Evolutionary conservation across 208 protist genomes (phyloP), one percentile per base, ranked within the genome.

Genomic region (Trypanosoma melophagium): DNA sequence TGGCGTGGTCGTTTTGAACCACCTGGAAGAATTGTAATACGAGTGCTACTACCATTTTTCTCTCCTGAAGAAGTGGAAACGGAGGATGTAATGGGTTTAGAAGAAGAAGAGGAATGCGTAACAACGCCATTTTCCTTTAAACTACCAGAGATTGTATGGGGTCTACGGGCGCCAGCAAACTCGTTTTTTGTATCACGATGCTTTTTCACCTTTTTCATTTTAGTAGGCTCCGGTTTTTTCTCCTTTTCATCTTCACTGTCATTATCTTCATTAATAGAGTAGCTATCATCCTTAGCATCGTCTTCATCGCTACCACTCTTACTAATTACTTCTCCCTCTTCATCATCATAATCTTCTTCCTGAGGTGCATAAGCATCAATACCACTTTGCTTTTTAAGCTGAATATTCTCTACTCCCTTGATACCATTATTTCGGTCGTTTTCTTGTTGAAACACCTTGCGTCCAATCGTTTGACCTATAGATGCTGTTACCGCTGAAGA

Each of bases 401-500:
- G 65, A 60, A 90, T 84, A 47, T 66, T 72, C 60, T 90, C 84
- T 31, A 87, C 49, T 7, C 44, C 45, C 56, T 81, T 81, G 7
- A 51, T 62, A 25, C 12, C 66, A 16, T 40, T 21, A 38, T 54
- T 14, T 16, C 10, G 28, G 14, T 38, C 42, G 25, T 25, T 14
- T 22, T 66, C 35, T 40, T 22, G 25, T 47, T 42, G 24, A 22
- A 63, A 74, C 10, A 24, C 28, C 17, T 56, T 66, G 5, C 60
- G 58, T 1, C 68, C 50, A 13, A 63, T 41, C 25, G 22, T 58
- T 24, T 40, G n/a, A 1, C 45, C 56, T 53, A 16, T 38, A 54
- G 52, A 17, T 60, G 5, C 56, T 53, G 47, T 51, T 64, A 40
- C 17, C 52, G 5, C 19, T 31, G n/a, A 22, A 3, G 25, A 14